Evolutionary conservation across 2,329 filamentous ascomycete species (phyloP).

Genomic region (Lasiodiplodia citricola): DNA sequence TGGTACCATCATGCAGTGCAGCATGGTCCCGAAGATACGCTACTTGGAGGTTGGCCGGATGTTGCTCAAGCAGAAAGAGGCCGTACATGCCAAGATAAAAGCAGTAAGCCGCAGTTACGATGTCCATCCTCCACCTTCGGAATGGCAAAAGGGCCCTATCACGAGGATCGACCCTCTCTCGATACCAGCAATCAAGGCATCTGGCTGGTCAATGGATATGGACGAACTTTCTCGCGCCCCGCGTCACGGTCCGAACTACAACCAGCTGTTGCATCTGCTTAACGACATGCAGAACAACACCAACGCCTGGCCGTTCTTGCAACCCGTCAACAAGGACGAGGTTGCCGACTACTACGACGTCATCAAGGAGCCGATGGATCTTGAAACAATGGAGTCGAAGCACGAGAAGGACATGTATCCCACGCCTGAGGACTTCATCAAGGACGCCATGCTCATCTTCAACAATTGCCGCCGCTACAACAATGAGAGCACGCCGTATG

Average conservation of each 20-base stretch:
- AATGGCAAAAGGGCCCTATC: conserved; percentile 70
- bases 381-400: conserved; percentile 93
- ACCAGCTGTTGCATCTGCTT: conserved; percentile 87
- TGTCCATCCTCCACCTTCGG: conserved; percentile 80
- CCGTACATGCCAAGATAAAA: conserved; percentile 91
- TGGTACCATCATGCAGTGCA: conserved; percentile 98
- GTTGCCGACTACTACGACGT: conserved; percentile 99
- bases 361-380: conserved; percentile 97
- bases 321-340: conserved; percentile 92
- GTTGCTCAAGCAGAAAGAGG: conserved; percentile 96
- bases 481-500: conserved; percentile 91
- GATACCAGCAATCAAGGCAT: conserved; percentile 85
- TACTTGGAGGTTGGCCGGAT: conserved; percentile 93
- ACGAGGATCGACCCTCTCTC: conserved; percentile 81
- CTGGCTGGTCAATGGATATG: conserved; percentile 97
- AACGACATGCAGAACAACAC: conserved; percentile 95
- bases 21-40: conserved; percentile 91
- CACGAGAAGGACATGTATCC: conserved; percentile 92
- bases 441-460: conserved; percentile 86
- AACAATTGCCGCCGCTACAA: conserved; percentile 97
- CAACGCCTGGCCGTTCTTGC: conserved; percentile 91
- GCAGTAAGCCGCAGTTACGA: conserved; percentile 88
- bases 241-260: conserved; percentile 95
- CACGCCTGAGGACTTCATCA: conserved; percentile 89
- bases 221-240: conserved; percentile 94